Base-by-base conservation (phyloP, 371 early-diverging fungal genomes). In the Mortierella sp. region DNA sequence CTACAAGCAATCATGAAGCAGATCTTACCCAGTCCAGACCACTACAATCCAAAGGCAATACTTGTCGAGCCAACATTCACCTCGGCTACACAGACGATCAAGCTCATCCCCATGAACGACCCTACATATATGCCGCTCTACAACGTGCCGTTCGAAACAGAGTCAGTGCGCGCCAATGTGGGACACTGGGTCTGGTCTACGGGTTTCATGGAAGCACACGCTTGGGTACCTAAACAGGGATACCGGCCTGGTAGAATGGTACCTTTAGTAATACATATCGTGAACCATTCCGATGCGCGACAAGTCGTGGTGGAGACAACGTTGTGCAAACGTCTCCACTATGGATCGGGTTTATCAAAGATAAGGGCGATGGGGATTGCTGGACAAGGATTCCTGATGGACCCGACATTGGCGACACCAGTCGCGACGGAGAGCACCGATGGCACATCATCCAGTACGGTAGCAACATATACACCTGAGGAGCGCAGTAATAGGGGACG, bases 181-280 rank as follows among this genome's bases (percentile, higher is more conserved):
- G 76, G 76, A 17, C 70, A 69, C 19, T 76, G 76, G 76, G 70
- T 76, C 23, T 76, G 69, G 69, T 69, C 76, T 21, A 76, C 76
- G 4, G 76, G 76, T 7, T 76, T 76, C 28, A 60, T 76, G 65
- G 76, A 76, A 19, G 69, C 76, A 5, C 69, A 53, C 32, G 76
- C 70, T 0, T 76, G 76, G 76, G 61, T 76, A 1, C 76, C 76
- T 2, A 76, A 69, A 39, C 76, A 76, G 31, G 69, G 76, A 24
- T 76, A 69, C 43, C 70, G 76, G 1, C 76, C 76, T 14, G 76
- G 76, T 1, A 50, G 76, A 32, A 64, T 76, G 54, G 56, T 76
- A 2, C 76, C 76, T 2, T 43, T 76, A n/a, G 70, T 76, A 17
- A 64, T 76, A 23, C 69, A 76, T 52, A 76, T 76, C 37, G 70